Evolutionary conservation across 805 yeast species (phyloP).

Genomic region (Spencermartinsiella europaea): DNA sequence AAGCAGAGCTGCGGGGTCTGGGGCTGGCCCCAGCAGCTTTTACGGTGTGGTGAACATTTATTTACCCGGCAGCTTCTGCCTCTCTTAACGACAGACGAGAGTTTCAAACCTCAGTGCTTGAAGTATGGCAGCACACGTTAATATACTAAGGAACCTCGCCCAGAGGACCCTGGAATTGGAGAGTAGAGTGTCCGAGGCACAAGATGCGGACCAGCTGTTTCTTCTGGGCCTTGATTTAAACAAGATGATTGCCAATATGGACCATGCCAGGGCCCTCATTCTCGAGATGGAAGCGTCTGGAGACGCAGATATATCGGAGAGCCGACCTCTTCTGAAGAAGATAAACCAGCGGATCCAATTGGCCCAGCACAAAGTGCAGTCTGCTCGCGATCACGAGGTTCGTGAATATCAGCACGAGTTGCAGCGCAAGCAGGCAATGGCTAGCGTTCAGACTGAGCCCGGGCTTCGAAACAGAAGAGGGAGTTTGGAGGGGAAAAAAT

Average conservation of each 20-base stretch:
- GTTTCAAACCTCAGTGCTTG: too few species aligned
- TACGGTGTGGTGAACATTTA: too few species aligned
- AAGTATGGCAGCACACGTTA: too few species aligned
- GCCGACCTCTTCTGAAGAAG: slow-evolving; percentile 9
- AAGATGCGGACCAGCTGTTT: slow-evolving; percentile 13
- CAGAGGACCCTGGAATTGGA: neutral
- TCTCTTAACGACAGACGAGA: too few species aligned
- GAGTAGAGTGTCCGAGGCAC: neutral
- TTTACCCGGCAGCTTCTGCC: too few species aligned
- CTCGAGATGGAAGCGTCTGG: slow-evolving; percentile 15
- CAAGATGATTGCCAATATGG: slow-evolving; percentile 18
- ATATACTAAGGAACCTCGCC: neutral
- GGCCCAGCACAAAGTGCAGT: slow-evolving; percentile 9
- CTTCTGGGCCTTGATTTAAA: slow-evolving; percentile 16
- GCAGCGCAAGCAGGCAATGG: slow-evolving; percentile 1
- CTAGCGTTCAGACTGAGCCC: neutral
- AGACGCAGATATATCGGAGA: neutral
- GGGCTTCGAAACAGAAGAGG: neutral
- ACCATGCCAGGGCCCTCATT: slow-evolving; percentile 17
- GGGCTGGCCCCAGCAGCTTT: too few species aligned
- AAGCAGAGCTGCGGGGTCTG: too few species aligned
- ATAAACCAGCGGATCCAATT: slow-evolving; percentile 15
- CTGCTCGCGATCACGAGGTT: slow-evolving; percentile 7
- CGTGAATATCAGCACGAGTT: slow-evolving; percentile 3
- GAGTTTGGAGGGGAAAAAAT: neutral